Percentiles rank a stretch among this genome's conserved stretches.
phyloP scores from a whole-genome alignment of 2,329 filamentous ascomycete genomes.

The Ceratocystis alfenasii region DNA sequence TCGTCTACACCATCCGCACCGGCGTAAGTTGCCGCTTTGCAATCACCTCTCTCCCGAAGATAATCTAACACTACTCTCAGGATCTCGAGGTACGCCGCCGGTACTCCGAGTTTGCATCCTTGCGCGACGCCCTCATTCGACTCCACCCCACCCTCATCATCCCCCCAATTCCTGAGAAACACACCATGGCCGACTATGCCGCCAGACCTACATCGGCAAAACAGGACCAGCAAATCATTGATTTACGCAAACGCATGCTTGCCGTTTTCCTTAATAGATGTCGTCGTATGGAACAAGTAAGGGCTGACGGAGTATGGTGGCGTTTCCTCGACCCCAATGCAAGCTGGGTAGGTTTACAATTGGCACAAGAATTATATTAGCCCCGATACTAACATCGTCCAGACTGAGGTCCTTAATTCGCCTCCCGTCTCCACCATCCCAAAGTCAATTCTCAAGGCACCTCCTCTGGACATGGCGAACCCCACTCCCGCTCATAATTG shows the following conservation, averaged over 20 bases:
- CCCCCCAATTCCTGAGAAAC: slow-evolving; percentile 95
- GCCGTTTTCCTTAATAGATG: slow-evolving; percentile 92
- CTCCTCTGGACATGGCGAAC: slow-evolving; percentile 90
- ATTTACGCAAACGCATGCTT: slow-evolving; percentile 91
- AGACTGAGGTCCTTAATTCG: slow-evolving; percentile 92
- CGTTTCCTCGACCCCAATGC: slow-evolving; percentile 94
- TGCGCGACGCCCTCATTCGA: slow-evolving; percentile 76
- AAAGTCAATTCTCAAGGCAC: slow-evolving; percentile 86
- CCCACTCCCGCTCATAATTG: slow-evolving; percentile 76
- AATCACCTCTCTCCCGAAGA: slow-evolving; percentile 7
- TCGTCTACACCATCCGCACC: slow-evolving; percentile 93
- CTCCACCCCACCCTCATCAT: slow-evolving; percentile 92
- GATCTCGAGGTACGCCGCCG: slow-evolving; percentile 88
- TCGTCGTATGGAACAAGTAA: slow-evolving; percentile 79
- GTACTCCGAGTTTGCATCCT: slow-evolving; percentile 91
- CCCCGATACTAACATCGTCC: slow-evolving; percentile 23
- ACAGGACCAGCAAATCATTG: slow-evolving; percentile 93
- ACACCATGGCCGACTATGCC: slow-evolving; percentile 96
- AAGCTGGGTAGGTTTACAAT: slow-evolving; percentile 63
- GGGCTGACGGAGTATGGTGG: slow-evolving; percentile 94
- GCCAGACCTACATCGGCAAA: slow-evolving; percentile 97
- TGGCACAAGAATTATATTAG: slow-evolving; percentile 17
- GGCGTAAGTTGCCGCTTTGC: slow-evolving; percentile 47
- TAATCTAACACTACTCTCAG: slow-evolving; percentile 36
- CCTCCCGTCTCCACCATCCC: slow-evolving; percentile 84